A percentile compares a stretch with the other conserved stretches of the same genome.
Evolutionary conservation across 2,329 filamentous ascomycete species (phyloP).

Genomic region (Bipolaris cookei): DNA sequence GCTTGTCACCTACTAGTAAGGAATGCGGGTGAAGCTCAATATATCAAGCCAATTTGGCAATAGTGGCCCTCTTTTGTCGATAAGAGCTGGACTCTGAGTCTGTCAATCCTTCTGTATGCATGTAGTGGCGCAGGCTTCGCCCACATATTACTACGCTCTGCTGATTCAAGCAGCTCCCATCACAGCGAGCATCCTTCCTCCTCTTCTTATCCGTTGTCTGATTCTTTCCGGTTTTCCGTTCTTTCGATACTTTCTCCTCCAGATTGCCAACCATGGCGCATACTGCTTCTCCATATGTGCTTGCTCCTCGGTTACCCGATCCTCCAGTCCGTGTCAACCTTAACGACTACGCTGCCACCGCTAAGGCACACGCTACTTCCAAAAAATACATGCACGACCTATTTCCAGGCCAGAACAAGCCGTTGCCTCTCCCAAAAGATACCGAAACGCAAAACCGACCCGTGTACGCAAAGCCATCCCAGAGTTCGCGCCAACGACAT

Average conservation of each 20-base stretch:
- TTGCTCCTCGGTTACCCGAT: conserved; percentile 32
- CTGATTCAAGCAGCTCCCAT: background rate
- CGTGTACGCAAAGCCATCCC: background rate
- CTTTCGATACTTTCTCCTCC: background rate
- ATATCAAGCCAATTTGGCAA: conserved; percentile 5
- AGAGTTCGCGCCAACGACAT: background rate
- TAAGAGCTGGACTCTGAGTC: conserved; percentile 14
- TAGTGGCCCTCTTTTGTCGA: conserved; percentile 3
- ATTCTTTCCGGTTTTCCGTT: background rate
- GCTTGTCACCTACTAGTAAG: background rate
- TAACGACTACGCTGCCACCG: conserved; percentile 18
- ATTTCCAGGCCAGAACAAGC: conserved; percentile 15
- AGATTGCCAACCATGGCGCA: conserved; percentile 24
- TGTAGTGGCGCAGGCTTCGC: conserved; percentile 8
- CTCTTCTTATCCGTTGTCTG: background rate
- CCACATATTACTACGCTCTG: background rate
- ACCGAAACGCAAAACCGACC: background rate
- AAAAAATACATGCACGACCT: conserved; percentile 14
- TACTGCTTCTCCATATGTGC: conserved; percentile 19
- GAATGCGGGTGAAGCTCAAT: conserved; percentile 7
- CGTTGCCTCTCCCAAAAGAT: conserved; percentile 3
- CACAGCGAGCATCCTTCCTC: background rate
- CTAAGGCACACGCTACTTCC: conserved; percentile 7
- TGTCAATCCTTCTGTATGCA: conserved; percentile 6
- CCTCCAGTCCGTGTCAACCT: conserved; percentile 34